Percentiles rank a stretch among this genome's conserved stretches.
Evolutionary conservation across 176 grass and related monocot genomes (phyloP).

Genomic region (Aechmea fasciata): DNA sequence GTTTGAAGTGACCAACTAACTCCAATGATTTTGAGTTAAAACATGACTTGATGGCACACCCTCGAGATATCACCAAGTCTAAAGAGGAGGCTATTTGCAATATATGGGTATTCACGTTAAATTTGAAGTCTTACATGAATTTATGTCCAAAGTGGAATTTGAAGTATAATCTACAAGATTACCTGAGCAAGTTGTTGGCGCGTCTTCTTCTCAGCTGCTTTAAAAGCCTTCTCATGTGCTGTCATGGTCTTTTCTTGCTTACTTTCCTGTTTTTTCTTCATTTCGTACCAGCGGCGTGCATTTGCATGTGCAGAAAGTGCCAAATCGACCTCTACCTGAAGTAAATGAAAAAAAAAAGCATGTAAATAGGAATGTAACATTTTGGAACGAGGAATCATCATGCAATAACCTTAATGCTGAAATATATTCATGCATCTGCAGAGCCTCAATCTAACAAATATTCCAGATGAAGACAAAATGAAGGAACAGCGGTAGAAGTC

Average conservation of each 20-base stretch:
- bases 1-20: too few relatives aligned
- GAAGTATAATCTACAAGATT: background rate
- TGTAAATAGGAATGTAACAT: too few relatives aligned
- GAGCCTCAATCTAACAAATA: background rate
- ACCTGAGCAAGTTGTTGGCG: conserved; percentile 92
- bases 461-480: background rate
- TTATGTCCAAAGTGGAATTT: background rate
- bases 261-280: conserved; percentile 93
- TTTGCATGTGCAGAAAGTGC: conserved; percentile 98
- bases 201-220: conserved; percentile 98
- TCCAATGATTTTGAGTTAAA: background rate
- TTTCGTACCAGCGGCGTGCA: conserved; percentile 88
- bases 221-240: conserved; percentile 93
- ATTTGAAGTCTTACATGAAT: background rate
- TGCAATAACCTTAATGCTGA: background rate
- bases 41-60: background rate
- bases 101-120: too few relatives aligned
- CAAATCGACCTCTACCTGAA: conserved; percentile 90
- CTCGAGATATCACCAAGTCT: too few relatives aligned
- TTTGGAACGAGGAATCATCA: too few relatives aligned
- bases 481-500: conserved; percentile 4
- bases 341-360: conserved; percentile 9
- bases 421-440: background rate
- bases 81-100: too few relatives aligned
- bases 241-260: conserved; percentile 93